phyloP scores from a whole-genome alignment of 2,329 filamentous ascomycete species.

The Helicocarpus griseus region DNA sequence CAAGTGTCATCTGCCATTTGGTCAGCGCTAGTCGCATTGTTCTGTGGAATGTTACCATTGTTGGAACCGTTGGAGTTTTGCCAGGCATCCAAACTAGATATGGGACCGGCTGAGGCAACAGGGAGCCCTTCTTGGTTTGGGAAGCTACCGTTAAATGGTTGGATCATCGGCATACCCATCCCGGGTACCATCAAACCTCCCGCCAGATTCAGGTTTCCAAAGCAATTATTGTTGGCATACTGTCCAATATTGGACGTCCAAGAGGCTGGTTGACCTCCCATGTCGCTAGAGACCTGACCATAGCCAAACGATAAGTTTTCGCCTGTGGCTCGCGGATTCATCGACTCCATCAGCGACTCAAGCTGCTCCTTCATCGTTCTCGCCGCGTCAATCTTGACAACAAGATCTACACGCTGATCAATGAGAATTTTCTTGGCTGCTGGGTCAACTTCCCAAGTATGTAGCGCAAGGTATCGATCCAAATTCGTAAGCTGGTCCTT shows the following conservation, averaged over 20 bases:
- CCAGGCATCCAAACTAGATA: not conserved
- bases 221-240: not conserved
- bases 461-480: slow-evolving; percentile 30
- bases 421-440: slow-evolving; percentile 25
- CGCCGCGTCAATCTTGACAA: slow-evolving; percentile 28
- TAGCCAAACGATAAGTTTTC: not conserved
- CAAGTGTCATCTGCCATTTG: not conserved
- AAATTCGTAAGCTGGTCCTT: slow-evolving; percentile 25
- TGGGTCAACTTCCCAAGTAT: slow-evolving; percentile 28
- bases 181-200: not conserved
- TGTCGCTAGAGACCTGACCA: not conserved
- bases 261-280: not conserved
- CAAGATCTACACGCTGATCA: slow-evolving; percentile 27
- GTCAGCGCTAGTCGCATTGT: not conserved
- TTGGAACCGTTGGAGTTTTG: not conserved
- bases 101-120: not conserved
- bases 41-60: not conserved
- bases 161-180: not conserved
- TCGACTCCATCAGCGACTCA: slow-evolving; percentile 16
- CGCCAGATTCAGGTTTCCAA: not conserved
- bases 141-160: not conserved
- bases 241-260: not conserved
- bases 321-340: slow-evolving; percentile 4
- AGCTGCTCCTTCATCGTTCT: slow-evolving; percentile 28
- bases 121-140: not conserved